A percentile compares a stretch with the other conserved stretches of the same genome.
phyloP scores from a whole-genome alignment of 1,284 basidiomycete species.

The Rhodotorula sp. region DNA sequence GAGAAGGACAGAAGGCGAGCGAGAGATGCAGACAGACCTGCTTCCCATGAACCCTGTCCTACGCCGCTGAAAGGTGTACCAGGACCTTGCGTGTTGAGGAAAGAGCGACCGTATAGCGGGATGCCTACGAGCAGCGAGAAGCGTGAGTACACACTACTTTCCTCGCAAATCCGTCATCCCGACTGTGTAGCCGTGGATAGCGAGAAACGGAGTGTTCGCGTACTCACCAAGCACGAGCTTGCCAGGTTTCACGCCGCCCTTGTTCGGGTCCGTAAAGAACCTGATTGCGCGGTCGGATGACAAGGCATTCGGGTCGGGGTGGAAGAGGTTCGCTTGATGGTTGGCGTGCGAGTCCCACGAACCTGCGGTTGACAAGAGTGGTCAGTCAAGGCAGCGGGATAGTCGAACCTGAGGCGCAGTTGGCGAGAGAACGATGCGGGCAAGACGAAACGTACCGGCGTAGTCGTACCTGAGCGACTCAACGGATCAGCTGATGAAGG shows the following conservation, averaged over 20 bases:
- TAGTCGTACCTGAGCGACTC: constrained; percentile 33
- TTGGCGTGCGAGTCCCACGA: constrained; percentile 55
- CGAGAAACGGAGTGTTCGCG: constrained; percentile 9
- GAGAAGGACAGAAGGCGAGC: not conserved
- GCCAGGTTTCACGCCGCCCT: constrained; percentile 62
- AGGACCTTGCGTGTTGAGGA: constrained; percentile 72
- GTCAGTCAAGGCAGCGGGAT: not conserved
- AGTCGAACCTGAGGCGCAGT: not conserved
- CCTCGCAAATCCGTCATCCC: not conserved
- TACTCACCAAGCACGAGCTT: constrained; percentile 74
- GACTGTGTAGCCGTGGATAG: not conserved
- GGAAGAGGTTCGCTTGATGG: constrained; percentile 78
- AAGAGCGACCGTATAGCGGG: constrained; percentile 80
- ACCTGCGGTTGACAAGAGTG: constrained; percentile 33
- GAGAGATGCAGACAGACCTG: constrained; percentile 40
- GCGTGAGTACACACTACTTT: not conserved
- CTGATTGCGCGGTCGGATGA: constrained; percentile 70
- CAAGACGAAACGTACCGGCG: not conserved
- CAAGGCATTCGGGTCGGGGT: constrained; percentile 53
- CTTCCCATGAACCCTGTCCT: constrained; percentile 68
- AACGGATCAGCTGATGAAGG: not conserved
- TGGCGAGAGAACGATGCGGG: not conserved
- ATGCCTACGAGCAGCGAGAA: constrained; percentile 57
- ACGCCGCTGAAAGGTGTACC: constrained; percentile 72
- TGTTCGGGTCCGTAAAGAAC: constrained; percentile 59